phyloP scores from a whole-genome alignment of 495 filamentous ascomycete genomes.

The Tuber borchii region DNA sequence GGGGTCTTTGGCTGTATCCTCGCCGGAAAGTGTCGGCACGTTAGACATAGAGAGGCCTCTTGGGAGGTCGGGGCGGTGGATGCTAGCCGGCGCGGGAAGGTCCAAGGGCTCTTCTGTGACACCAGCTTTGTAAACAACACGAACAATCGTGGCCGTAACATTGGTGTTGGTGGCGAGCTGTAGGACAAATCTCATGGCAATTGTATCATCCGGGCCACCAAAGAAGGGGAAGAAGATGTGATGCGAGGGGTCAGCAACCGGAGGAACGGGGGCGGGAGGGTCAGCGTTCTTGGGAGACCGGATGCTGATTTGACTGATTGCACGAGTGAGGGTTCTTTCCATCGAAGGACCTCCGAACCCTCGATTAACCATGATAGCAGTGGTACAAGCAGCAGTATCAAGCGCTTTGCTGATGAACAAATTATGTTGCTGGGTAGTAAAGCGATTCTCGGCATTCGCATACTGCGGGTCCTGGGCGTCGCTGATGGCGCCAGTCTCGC shows the following conservation, averaged over 20 bases:
- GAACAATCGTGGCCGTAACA: constrained; percentile 65
- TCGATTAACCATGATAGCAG: constrained; percentile 77
- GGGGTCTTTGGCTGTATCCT: constrained; percentile 32
- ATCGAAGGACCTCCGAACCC: constrained; percentile 54
- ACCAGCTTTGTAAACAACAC: constrained; percentile 47
- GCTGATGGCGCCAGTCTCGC: constrained; percentile 66
- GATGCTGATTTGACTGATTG: constrained; percentile 41
- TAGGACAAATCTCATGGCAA: constrained; percentile 70
- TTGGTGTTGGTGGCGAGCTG: constrained; percentile 71
- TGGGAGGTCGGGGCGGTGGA: constrained; percentile 20
- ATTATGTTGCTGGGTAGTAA: constrained; percentile 53
- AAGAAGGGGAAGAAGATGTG: constrained; percentile 85
- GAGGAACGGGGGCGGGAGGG: constrained; percentile 46
- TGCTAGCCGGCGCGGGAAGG: constrained; percentile 35
- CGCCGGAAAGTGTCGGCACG: constrained; percentile 32
- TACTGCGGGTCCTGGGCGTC: constrained; percentile 49
- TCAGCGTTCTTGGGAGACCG: constrained; percentile 50
- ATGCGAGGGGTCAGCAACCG: constrained; percentile 60
- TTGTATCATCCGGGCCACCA: constrained; percentile 77
- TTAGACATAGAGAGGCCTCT: constrained; percentile 28
- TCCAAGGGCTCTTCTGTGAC: constrained; percentile 41
- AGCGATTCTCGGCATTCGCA: constrained; percentile 45
- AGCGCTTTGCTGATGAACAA: constrained; percentile 63
- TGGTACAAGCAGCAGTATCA: constrained; percentile 55
- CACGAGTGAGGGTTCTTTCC: constrained; percentile 43